Conservation (phyloP, 495 filamentous ascomycete species). For the Antarctomyces pellizariae region DNA sequence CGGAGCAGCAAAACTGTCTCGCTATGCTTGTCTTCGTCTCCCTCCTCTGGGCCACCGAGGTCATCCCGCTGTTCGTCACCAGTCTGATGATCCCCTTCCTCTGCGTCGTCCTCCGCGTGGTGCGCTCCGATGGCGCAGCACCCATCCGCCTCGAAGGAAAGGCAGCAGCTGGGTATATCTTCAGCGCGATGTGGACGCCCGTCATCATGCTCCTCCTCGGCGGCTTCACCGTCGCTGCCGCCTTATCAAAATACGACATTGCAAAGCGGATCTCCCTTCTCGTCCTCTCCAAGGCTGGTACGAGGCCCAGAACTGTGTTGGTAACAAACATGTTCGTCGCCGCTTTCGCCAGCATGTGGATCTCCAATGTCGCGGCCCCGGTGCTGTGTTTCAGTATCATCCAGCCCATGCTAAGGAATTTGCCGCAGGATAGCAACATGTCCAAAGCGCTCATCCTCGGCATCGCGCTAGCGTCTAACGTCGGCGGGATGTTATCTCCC, state of each 20-base stretch:
- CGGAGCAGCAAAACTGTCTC: constrained; percentile 87
- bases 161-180: constrained; percentile 56
- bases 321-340: constrained; percentile 97
- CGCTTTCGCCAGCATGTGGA: constrained; percentile 95
- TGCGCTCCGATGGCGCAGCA: constrained; percentile 49
- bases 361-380: constrained; percentile 92
- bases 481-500: constrained; percentile 86
- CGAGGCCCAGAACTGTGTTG: constrained; percentile 65
- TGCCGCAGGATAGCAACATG: constrained; percentile 73
- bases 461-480: constrained; percentile 85
- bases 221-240: constrained; percentile 88
- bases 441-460: constrained; percentile 88
- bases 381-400: constrained; percentile 98
- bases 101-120: constrained; percentile 64
- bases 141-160: constrained; percentile 46
- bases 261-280: constrained; percentile 92
- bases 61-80: constrained; percentile 92
- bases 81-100: constrained; percentile 86
- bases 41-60: constrained; percentile 91
- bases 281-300: constrained; percentile 91
- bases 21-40: constrained; percentile 87
- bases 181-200: constrained; percentile 94
- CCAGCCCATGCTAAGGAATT: constrained; percentile 83
- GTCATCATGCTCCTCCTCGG: constrained; percentile 97
- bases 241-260: constrained; percentile 90